Conservation (phyloP, 2,329 filamentous ascomycete genomes). For the Trichoderma lentiforme region DNA sequence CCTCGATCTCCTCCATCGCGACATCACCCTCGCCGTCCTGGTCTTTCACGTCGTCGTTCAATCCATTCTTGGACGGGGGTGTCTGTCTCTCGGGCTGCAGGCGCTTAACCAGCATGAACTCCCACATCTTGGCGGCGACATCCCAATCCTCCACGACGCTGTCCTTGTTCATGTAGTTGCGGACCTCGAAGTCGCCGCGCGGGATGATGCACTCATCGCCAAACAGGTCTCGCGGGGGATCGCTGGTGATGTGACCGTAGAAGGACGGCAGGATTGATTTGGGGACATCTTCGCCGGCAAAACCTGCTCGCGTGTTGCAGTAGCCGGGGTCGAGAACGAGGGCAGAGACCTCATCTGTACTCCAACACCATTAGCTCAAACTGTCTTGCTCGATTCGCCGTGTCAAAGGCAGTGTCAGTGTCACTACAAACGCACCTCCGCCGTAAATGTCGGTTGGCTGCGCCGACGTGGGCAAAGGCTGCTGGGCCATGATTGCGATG, state of each 20-base stretch:
- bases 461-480: constrained; percentile 53
- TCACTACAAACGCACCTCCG: constrained; percentile 46
- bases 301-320: constrained; percentile 86
- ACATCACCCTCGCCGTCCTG: constrained; percentile 62
- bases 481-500: constrained; percentile 47
- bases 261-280: constrained; percentile 90
- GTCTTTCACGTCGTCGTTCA: constrained; percentile 65
- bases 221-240: constrained; percentile 60
- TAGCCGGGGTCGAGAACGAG: constrained; percentile 95
- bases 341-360: constrained; percentile 88
- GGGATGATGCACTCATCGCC: constrained; percentile 89
- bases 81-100: constrained; percentile 74
- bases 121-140: constrained; percentile 82
- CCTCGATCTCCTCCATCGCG: constrained; percentile 51
- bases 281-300: constrained; percentile 94
- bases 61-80: constrained; percentile 69
- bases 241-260: constrained; percentile 63
- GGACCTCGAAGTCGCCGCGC: constrained; percentile 71
- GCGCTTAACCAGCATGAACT: constrained; percentile 84
- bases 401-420: constrained; percentile 19
- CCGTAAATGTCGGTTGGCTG: constrained; percentile 62
- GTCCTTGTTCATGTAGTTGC: constrained; percentile 87
- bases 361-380: constrained; percentile 21
- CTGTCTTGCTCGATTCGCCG: constrained; percentile 18
- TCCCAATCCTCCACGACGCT: constrained; percentile 97